Evolutionary conservation across 306 rosid genomes (phyloP).

Genomic region (Quercus robur): DNA sequence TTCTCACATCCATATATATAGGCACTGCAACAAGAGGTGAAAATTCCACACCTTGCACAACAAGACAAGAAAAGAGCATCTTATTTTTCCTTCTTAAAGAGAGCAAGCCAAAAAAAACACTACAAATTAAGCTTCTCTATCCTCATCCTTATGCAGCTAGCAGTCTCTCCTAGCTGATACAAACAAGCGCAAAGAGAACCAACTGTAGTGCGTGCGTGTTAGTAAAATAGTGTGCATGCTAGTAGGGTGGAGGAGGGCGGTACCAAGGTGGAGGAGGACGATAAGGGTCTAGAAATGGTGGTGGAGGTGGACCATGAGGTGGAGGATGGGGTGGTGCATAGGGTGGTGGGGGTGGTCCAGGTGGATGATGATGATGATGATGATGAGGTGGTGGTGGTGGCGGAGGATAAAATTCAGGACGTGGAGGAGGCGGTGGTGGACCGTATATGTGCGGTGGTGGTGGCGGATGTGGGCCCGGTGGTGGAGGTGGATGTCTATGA

Average conservation of each 20-base stretch:
- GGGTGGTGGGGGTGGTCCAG: conserved; percentile 26
- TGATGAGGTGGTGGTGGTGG: conserved; percentile 3
- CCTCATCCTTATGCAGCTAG: not conserved
- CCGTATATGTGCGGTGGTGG: not conserved
- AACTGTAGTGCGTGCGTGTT: not conserved
- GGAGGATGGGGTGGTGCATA: not conserved
- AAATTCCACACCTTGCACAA: not conserved
- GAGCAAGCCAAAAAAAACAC: not conserved
- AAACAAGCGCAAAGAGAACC: too few species aligned
- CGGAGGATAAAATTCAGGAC: not conserved
- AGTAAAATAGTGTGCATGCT: not conserved
- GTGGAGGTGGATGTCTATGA: conserved; percentile 4
- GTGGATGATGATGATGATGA: conserved; percentile 10
- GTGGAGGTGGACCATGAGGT: conserved; percentile 28
- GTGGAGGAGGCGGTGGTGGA: not conserved
- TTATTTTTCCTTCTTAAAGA: not conserved
- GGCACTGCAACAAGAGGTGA: not conserved
- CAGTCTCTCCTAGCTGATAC: not conserved
- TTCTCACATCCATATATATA: not conserved
- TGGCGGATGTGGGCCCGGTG: conserved; percentile 14
- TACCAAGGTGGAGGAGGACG: conserved; percentile 16
- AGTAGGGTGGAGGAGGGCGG: conserved; percentile 23
- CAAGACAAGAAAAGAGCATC: not conserved
- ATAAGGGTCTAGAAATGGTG: conserved; percentile 18
- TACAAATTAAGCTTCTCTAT: not conserved